phyloP scores from a whole-genome alignment of 1,139 yeast species.

The Eremothecium gossypii region DNA sequence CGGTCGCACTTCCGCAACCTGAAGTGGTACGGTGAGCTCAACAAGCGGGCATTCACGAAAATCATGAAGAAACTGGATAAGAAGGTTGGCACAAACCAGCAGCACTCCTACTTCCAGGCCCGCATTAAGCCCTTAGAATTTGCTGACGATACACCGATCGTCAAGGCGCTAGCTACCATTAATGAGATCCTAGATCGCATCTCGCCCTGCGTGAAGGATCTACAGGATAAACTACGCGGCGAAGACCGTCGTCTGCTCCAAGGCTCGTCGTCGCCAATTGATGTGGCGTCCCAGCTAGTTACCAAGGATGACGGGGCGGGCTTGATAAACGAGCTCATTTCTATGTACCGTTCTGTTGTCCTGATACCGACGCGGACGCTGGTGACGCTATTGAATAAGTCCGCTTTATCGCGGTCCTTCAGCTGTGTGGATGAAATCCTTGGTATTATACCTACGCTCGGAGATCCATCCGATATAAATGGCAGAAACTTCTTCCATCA shows the following conservation, averaged over 20 bases:
- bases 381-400: slow-evolving; percentile 48
- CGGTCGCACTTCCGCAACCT: slow-evolving; percentile 72
- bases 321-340: slow-evolving; percentile 35
- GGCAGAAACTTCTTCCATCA: slow-evolving; percentile 83
- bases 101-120: slow-evolving; percentile 55
- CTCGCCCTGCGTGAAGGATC: slow-evolving; percentile 30
- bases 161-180: slow-evolving; percentile 45
- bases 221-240: slow-evolving; percentile 1
- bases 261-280: slow-evolving; percentile 13
- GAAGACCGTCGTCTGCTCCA: not conserved
- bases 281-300: slow-evolving; percentile 32
- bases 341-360: slow-evolving; percentile 33
- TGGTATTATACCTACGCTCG: slow-evolving; percentile 37
- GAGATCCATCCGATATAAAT: slow-evolving; percentile 65
- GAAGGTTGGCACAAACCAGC: slow-evolving; percentile 63
- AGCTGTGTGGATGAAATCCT: slow-evolving; percentile 52
- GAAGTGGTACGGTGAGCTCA: slow-evolving; percentile 90
- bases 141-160: slow-evolving; percentile 55
- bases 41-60: slow-evolving; percentile 82
- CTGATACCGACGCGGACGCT: slow-evolving; percentile 30
- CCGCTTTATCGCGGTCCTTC: slow-evolving; percentile 45
- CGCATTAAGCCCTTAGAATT: slow-evolving; percentile 71
- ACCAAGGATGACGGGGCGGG: slow-evolving; percentile 38
- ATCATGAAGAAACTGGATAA: slow-evolving; percentile 87
- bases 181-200: slow-evolving; percentile 45